These are phyloP conservation scores for Ephemerocybe angulata DNA, from an alignment of 768 basidiomycete genomes.

Conservation along the genomic window DNA sequence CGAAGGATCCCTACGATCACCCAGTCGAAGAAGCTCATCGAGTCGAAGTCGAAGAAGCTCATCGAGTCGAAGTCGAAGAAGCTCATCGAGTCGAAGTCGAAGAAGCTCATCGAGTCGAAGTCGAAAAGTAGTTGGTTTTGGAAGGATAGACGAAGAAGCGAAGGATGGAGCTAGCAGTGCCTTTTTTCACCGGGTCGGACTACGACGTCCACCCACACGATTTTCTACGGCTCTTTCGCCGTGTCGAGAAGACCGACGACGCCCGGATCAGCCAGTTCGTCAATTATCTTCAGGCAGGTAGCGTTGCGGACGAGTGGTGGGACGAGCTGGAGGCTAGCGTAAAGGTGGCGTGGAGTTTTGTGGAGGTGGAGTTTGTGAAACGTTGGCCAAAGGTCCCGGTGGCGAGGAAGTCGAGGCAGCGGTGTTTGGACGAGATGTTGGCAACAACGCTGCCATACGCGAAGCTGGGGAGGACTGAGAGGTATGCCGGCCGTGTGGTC, in stretches of 20 bases:
- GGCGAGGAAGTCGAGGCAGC: neutral
- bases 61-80: no score
- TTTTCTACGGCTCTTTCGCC: conserved; percentile 7
- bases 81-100: no score
- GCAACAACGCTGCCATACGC: neutral
- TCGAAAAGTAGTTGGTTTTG: no score
- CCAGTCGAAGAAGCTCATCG: no score
- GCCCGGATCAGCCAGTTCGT: neutral
- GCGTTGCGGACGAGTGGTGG: neutral
- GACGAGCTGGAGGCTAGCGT: neutral
- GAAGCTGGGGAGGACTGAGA: neutral
- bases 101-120: no score
- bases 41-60: no score
- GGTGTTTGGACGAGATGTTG: neutral
- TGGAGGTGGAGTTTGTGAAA: neutral
- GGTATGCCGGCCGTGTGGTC: neutral
- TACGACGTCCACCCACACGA: neutral
- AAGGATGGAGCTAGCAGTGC: no score
- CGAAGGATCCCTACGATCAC: no score
- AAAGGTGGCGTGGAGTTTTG: neutral
- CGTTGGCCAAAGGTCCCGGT: neutral
- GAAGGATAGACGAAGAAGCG: no score
- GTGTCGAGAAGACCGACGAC: conserved; percentile 22
- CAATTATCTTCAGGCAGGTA: neutral
- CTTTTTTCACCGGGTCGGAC: no score